Evolutionary conservation across 371 early-diverging fungal genomes (phyloP).

Genomic region (Phascolomyces articulosus): DNA sequence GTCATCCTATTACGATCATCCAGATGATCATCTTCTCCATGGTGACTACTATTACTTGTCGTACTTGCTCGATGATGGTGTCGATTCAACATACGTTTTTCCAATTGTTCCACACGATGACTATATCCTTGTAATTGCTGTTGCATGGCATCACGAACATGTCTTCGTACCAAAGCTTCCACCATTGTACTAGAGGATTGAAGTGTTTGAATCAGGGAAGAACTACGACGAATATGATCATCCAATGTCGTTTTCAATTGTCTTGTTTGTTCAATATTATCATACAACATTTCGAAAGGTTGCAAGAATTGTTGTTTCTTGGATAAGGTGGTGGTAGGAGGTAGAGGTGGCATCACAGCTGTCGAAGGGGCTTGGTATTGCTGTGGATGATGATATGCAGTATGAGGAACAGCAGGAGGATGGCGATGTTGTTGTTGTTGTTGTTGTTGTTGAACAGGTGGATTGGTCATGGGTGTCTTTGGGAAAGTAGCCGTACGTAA

Average conservation of each 20-base stretch:
- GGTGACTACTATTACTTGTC: constrained; percentile 6
- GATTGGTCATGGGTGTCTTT: constrained; percentile 17
- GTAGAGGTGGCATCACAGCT: background rate
- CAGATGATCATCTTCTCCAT: background rate
- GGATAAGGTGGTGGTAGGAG: constrained; percentile 17
- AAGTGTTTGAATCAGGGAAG: constrained; percentile 74
- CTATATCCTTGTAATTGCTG: constrained; percentile 22
- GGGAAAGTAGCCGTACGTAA: constrained; percentile 18
- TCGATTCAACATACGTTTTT: constrained; percentile 17
- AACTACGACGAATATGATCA: constrained; percentile 76
- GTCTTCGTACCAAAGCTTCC: constrained; percentile 71
- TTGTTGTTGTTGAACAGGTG: background rate
- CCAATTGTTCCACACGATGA: constrained; percentile 26
- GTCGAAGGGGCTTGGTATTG: constrained; percentile 5
- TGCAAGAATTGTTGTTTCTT: constrained; percentile 56
- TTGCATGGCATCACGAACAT: constrained; percentile 45
- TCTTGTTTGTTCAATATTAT: constrained; percentile 58
- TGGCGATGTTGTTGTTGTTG: constrained; percentile 1
- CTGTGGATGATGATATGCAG: constrained; percentile 3
- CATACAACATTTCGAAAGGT: constrained; percentile 60
- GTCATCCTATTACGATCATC: background rate
- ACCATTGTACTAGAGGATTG: constrained; percentile 74
- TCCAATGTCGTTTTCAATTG: constrained; percentile 64
- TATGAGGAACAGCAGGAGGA: too few species aligned
- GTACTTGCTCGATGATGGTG: background rate